These are phyloP conservation scores for Bullera alba DNA, from an alignment of 768 basidiomycete genomes.

Conservation along the genomic window DNA sequence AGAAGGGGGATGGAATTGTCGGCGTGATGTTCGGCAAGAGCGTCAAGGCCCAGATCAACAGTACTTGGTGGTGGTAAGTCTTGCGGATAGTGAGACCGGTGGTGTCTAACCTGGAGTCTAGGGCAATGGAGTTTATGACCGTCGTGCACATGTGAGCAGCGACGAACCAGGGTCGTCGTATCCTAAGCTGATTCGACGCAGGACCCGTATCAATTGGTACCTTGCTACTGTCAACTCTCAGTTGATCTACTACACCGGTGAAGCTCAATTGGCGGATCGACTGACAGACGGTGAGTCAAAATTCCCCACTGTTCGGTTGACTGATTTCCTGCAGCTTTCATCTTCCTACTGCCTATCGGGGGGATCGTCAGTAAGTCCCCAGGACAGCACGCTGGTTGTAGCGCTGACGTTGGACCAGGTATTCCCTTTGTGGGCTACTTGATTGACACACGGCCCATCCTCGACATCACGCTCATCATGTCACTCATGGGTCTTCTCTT, in stretches of 20 bases:
- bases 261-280: conserved; percentile 28
- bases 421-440: conserved; percentile 39
- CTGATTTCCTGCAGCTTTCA: conserved; percentile 37
- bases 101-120: background rate
- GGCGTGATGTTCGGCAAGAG: conserved; percentile 42
- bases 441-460: conserved; percentile 28
- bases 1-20: conserved; percentile 27
- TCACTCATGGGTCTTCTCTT: conserved; percentile 35
- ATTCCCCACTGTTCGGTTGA: background rate
- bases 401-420: conserved; percentile 1
- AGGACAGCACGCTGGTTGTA: background rate
- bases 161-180: background rate
- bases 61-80: conserved; percentile 45
- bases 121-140: conserved; percentile 25
- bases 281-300: conserved; percentile 28
- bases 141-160: conserved; percentile 42
- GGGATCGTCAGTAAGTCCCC: conserved; percentile 39
- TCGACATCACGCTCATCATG: conserved; percentile 33
- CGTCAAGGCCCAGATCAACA: conserved; percentile 36
- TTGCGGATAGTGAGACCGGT: background rate
- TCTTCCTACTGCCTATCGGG: conserved; percentile 46
- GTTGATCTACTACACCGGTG: conserved; percentile 42
- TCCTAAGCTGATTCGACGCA: background rate
- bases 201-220: conserved; percentile 47
- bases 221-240: conserved; percentile 44